phyloP scores from a whole-genome alignment of 2,329 filamentous ascomycete genomes.

The Xylaria sp. region DNA sequence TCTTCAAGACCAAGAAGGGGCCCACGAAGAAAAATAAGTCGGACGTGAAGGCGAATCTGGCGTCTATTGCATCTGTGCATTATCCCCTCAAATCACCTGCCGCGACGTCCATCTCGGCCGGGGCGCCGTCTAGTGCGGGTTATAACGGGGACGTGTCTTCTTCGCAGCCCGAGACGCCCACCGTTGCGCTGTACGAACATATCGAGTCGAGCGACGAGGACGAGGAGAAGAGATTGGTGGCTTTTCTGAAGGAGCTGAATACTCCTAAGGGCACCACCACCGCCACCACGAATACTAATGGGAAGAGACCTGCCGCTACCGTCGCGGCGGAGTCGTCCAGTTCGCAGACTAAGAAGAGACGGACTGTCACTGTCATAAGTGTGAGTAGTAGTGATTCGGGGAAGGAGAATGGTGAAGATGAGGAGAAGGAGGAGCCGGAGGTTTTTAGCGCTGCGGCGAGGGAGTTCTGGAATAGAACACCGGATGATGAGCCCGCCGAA shows the following conservation, averaged over 20 bases:
- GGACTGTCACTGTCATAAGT: neutral
- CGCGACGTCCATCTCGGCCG: slow-evolving; percentile 23
- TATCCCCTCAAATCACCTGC: slow-evolving; percentile 33
- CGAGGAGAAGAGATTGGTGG: neutral
- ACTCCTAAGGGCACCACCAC: neutral
- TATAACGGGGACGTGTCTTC: no score
- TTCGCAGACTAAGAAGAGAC: neutral
- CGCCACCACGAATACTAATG: neutral
- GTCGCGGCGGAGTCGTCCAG: neutral
- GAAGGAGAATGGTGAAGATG: slow-evolving; percentile 17
- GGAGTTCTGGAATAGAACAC: neutral
- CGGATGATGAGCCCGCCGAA: neutral
- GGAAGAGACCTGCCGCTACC: neutral
- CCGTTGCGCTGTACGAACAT: slow-evolving; percentile 30
- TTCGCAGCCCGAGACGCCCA: slow-evolving; percentile 18
- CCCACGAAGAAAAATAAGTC: neutral
- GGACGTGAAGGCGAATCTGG: neutral
- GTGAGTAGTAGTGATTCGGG: slow-evolving; percentile 8
- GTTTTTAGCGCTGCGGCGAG: neutral
- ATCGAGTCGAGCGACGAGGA: neutral
- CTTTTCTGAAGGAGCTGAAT: neutral
- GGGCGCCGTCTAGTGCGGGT: no score
- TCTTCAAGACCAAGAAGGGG: neutral
- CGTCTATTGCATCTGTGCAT: slow-evolving; percentile 15
- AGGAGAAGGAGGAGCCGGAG: neutral